phyloP scores from a whole-genome alignment of 2,329 filamentous ascomycete genomes.

The Westerdykella ornata region DNA sequence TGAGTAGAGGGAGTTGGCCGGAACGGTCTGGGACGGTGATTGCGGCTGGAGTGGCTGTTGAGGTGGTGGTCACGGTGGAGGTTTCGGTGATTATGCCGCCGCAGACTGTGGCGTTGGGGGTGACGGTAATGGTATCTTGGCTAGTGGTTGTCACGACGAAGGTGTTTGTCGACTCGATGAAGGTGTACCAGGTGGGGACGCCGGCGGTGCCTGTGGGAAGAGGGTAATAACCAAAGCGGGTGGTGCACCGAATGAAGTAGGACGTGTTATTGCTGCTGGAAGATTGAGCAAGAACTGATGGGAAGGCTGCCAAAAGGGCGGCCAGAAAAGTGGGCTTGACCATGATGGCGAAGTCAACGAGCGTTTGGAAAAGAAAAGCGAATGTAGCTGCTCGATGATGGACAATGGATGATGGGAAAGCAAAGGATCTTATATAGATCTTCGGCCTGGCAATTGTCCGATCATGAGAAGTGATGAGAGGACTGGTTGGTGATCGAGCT shows the following conservation, averaged over 20 bases:
- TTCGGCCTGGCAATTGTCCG: too few relatives aligned
- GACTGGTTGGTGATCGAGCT: too few relatives aligned
- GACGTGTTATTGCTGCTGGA: not conserved
- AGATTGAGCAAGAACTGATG: slow-evolving; percentile 7
- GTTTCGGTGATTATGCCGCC: slow-evolving; percentile 15
- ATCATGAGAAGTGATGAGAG: too few relatives aligned
- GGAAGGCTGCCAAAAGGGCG: slow-evolving; percentile 13
- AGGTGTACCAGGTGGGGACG: slow-evolving; percentile 10
- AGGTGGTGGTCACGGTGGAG: slow-evolving; percentile 9
- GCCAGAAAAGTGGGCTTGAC: slow-evolving; percentile 11
- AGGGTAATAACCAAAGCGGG: slow-evolving; percentile 7
- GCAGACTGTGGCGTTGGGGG: slow-evolving; percentile 17
- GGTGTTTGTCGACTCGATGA: slow-evolving; percentile 6
- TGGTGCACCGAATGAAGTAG: slow-evolving; percentile 5
- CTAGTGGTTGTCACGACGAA: slow-evolving; percentile 10
- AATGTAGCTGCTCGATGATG: slow-evolving; percentile 6
- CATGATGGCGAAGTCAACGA: slow-evolving; percentile 11
- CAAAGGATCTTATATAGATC: too few relatives aligned
- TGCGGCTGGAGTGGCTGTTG: slow-evolving; percentile 9
- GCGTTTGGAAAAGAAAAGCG: slow-evolving; percentile 4
- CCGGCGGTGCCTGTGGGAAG: slow-evolving; percentile 7
- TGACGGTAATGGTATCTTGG: slow-evolving; percentile 13
- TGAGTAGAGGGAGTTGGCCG: slow-evolving; percentile 15
- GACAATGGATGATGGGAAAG: not conserved
- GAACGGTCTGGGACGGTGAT: slow-evolving; percentile 10